These are phyloP conservation scores for Suhomyces maxii DNA, from an alignment of 1,139 yeast species.

Conservation along the genomic window DNA sequence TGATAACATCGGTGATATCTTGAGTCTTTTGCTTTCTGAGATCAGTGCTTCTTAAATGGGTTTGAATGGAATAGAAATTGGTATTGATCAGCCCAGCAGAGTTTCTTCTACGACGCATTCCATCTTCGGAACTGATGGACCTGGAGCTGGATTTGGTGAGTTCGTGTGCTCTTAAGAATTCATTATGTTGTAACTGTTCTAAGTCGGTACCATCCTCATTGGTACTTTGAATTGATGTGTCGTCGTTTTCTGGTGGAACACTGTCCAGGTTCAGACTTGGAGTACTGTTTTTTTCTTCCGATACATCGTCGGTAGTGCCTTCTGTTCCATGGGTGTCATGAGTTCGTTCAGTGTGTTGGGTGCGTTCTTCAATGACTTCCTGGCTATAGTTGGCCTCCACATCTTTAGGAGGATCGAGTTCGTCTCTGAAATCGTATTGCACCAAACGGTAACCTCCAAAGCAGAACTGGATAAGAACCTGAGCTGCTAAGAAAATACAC, in stretches of 20 bases:
- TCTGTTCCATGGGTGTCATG: too few species aligned
- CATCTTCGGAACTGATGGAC: slow-evolving; percentile 5
- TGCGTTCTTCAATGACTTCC: too few species aligned
- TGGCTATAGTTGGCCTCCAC: too few species aligned
- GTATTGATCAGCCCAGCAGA: slow-evolving; percentile 12
- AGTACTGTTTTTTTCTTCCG: neutral
- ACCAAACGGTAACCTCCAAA: slow-evolving; percentile 71
- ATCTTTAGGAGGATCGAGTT: slow-evolving; percentile 13
- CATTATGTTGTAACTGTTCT: slow-evolving; percentile 20
- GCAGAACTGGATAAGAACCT: slow-evolving; percentile 70
- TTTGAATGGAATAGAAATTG: slow-evolving; percentile 15
- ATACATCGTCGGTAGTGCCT: neutral
- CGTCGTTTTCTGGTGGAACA: slow-evolving; percentile 1
- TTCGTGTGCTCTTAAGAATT: slow-evolving; percentile 19
- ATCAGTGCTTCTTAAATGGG: slow-evolving; percentile 33
- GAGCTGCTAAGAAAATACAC: slow-evolving; percentile 74
- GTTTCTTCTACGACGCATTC: slow-evolving; percentile 4
- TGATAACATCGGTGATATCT: slow-evolving; percentile 55
- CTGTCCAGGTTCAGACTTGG: neutral
- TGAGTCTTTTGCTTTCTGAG: slow-evolving; percentile 50
- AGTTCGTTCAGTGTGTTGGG: too few species aligned
- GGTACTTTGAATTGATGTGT: slow-evolving; percentile 8
- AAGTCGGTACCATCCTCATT: neutral
- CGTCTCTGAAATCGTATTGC: slow-evolving; percentile 64
- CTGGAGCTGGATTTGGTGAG: slow-evolving; percentile 12